Percentiles rank a stretch among this genome's conserved stretches.
Conservation (phyloP, 2,329 filamentous ascomycete genomes). For the Phialocephala subalpina region DNA sequence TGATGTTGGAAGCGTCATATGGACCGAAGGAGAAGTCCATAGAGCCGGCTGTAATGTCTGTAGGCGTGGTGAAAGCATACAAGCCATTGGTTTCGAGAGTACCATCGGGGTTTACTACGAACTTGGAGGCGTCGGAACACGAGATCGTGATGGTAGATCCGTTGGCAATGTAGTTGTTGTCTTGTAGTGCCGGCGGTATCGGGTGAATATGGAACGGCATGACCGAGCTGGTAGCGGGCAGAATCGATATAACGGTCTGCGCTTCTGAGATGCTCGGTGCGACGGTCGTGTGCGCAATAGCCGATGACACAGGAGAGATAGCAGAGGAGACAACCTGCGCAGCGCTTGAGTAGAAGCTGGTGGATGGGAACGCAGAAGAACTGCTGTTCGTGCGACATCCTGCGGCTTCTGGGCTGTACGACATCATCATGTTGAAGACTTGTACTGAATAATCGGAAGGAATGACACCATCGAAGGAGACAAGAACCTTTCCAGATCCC, state of each 20-base stretch:
- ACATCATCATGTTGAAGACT: neutral
- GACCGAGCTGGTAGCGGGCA: too few species aligned
- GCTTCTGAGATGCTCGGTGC: neutral
- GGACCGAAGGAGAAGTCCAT: neutral
- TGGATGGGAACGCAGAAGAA: neutral
- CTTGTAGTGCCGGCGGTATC: too few species aligned
- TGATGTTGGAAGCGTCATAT: neutral
- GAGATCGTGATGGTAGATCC: too few species aligned
- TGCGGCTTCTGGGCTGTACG: neutral
- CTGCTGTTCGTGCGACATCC: neutral
- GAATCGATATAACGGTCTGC: too few species aligned
- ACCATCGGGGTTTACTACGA: too few species aligned
- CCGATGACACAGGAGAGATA: neutral
- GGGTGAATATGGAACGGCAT: too few species aligned
- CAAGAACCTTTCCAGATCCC: neutral
- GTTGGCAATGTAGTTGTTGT: too few species aligned
- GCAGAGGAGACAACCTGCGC: neutral
- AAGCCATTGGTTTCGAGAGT: neutral
- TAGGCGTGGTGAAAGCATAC: neutral
- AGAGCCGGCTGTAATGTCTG: neutral
- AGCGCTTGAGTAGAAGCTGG: neutral
- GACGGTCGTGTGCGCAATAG: neutral
- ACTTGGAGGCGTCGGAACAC: too few species aligned
- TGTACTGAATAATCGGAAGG: neutral
- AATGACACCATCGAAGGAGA: neutral